Evolutionary conservation across 352 stramenopile genomes (phyloP).

Genomic region (Blastocystis hominis): DNA sequence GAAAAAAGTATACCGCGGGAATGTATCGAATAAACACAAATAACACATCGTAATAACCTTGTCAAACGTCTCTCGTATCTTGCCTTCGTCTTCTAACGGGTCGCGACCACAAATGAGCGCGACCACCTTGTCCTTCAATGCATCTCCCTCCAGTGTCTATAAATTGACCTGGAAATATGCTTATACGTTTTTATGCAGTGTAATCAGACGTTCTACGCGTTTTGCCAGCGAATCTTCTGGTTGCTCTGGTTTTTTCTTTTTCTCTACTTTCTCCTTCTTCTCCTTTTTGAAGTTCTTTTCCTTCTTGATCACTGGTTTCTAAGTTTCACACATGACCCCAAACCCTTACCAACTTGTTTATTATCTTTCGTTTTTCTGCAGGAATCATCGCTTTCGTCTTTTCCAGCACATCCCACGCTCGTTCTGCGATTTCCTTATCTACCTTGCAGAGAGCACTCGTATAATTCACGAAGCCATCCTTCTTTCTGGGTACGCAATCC

Average conservation of each 20-base stretch:
- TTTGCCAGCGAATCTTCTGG: neutral
- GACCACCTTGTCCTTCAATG: neutral
- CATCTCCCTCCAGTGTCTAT: neutral
- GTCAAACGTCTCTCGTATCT: neutral
- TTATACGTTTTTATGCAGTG: neutral
- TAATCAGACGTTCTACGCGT: neutral
- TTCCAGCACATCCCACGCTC: neutral
- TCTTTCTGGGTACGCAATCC: constrained; percentile 25
- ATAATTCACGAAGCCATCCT: constrained; percentile 34
- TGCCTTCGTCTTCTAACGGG: neutral
- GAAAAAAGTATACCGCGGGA: neutral
- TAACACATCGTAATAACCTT: neutral
- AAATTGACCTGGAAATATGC: neutral
- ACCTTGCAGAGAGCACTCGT: neutral
- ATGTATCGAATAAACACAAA: neutral
- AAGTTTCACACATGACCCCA: neutral
- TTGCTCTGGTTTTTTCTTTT: neutral
- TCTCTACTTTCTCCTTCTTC: neutral
- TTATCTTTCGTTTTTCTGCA: neutral
- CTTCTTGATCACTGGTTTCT: constrained; percentile 4
- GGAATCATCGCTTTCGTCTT: neutral
- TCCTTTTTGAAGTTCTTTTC: neutral
- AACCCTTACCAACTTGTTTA: neutral
- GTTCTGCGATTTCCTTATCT: neutral
- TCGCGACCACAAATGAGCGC: neutral